Base-by-base conservation (phyloP, 805 yeast genomes). In the Candida michaelii region DNA sequence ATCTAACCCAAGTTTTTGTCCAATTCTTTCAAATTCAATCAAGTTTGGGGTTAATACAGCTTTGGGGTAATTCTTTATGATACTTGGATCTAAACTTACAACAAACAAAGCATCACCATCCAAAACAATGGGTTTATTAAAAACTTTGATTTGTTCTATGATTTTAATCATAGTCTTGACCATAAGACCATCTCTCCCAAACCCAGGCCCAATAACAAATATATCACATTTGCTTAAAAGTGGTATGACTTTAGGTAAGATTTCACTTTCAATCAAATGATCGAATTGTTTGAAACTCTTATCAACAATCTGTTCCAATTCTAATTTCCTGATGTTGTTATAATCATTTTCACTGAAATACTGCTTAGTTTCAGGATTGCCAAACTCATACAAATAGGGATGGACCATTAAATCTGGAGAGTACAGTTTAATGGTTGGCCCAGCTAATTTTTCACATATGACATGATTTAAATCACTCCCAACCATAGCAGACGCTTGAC, bases 321-420 rank as follows among this genome's bases (percentile, higher is more conserved):
- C 41, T 17, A 51, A 40, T 21, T 42, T 39, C 27, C 32, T 29
- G 23, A 59, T 38, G 18, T 40, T 36, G 5, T 47, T 51, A 38
- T 54, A 36, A 23, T 55, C 59, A 19, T 55, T 55, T 3, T 52
- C 52, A 3, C 55, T 51, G 17, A 58, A 50, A 15, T 43, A 30
- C 5, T 16, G 16, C 19, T 47, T 41, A 30, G 57, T 52, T 17
- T 55, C 58, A 6, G 66, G 65, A 31, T 59, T 60, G 36, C 59
- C 63, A 43, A 71, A 55, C 52, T 81, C 89, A 43, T 66, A 73
- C 50, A 90, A 59, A 59, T 88, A 89, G 0, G 98, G 98, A 66
- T 93, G 98, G 1, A 93, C 96, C 97, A 91, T 93, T 38, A 91
- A 66, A 57, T 91, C 89, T 0, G 99, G 98, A 5, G 95, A 79